These are phyloP conservation scores for Gossypium davidsonii DNA, from an alignment of 441 rosid species.

Conservation along the genomic window DNA sequence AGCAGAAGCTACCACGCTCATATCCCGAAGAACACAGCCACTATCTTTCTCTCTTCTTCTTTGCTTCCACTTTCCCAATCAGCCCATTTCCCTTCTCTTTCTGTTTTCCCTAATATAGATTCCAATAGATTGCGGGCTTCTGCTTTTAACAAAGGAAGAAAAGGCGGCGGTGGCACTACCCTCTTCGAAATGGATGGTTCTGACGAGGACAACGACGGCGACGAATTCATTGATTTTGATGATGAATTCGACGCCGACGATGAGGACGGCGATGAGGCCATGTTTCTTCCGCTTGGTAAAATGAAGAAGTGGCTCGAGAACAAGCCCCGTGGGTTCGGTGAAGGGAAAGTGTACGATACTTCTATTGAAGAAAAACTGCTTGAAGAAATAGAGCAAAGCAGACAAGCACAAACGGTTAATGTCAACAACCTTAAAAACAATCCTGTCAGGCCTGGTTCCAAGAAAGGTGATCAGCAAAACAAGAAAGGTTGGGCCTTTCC, in stretches of 20 bases:
- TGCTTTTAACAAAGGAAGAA: slow-evolving; percentile 25
- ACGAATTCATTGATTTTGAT: slow-evolving; percentile 18
- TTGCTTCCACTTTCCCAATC: slow-evolving; percentile 16
- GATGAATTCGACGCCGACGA: slow-evolving; percentile 22
- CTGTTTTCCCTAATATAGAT: slow-evolving; percentile 5
- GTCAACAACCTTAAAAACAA: slow-evolving; percentile 51
- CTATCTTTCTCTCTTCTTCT: slow-evolving; percentile 17
- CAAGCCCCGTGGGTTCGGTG: slow-evolving; percentile 73
- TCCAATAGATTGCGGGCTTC: slow-evolving; percentile 15
- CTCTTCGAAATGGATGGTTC: slow-evolving; percentile 24
- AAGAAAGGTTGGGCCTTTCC: slow-evolving; percentile 36
- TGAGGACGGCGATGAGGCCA: slow-evolving; percentile 35
- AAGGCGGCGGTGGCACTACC: slow-evolving; percentile 3
- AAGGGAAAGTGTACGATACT: slow-evolving; percentile 64
- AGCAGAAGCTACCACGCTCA: background rate
- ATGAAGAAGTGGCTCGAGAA: slow-evolving; percentile 66
- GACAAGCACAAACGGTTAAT: slow-evolving; percentile 59
- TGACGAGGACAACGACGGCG: slow-evolving; percentile 28
- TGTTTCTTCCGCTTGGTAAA: slow-evolving; percentile 42
- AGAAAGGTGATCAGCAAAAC: slow-evolving; percentile 17
- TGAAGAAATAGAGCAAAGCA: slow-evolving; percentile 60
- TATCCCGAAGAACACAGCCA: background rate
- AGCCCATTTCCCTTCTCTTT: slow-evolving; percentile 10
- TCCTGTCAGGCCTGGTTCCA: slow-evolving; percentile 28
- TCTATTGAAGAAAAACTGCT: slow-evolving; percentile 66